Percentiles rank a stretch among this genome's conserved stretches.
Conservation (phyloP, 139 green algal species). For the Chlorella sp. region DNA sequence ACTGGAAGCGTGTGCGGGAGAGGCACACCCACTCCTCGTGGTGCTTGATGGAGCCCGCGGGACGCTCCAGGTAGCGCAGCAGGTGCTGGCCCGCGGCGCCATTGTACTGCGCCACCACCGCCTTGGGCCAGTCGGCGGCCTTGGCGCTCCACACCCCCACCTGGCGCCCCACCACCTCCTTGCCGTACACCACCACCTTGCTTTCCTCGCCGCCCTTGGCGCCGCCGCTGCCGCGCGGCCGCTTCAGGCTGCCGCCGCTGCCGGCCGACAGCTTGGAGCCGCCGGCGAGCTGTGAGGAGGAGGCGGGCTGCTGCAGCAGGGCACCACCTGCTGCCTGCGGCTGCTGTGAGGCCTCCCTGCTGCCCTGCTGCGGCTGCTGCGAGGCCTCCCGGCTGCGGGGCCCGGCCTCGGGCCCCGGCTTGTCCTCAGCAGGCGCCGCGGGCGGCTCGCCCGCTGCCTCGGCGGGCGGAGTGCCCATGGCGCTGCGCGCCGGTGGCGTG, state of each 20-base stretch:
- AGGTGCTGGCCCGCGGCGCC: conserved; percentile 43
- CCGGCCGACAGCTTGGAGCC: conserved; percentile 29
- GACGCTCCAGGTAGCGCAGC: conserved; percentile 44
- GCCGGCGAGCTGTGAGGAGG: neutral
- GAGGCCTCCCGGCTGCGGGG: neutral
- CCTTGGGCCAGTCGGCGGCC: conserved; percentile 51
- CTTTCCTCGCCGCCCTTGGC: neutral
- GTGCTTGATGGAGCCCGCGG: conserved; percentile 31
- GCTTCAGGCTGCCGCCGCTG: conserved; percentile 12
- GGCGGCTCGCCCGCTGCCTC: neutral
- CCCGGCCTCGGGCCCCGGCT: neutral
- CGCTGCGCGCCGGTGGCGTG: neutral
- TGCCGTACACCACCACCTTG: conserved; percentile 37
- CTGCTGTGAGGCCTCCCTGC: neutral
- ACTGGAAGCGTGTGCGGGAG: conserved; percentile 59
- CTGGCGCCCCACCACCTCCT: conserved; percentile 54
- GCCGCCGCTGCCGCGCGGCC: neutral
- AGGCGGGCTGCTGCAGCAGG: neutral
- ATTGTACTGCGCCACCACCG: conserved; percentile 27
- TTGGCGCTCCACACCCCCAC: conserved; percentile 47
- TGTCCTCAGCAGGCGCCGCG: neutral
- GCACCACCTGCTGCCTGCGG: neutral
- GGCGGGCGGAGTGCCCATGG: neutral
- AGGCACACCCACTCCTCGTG: conserved; percentile 64
- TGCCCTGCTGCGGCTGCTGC: conserved; percentile 1